Evolutionary conservation across 2,329 filamentous ascomycete genomes (phyloP).

Genomic region (Penicillium sp.): DNA sequence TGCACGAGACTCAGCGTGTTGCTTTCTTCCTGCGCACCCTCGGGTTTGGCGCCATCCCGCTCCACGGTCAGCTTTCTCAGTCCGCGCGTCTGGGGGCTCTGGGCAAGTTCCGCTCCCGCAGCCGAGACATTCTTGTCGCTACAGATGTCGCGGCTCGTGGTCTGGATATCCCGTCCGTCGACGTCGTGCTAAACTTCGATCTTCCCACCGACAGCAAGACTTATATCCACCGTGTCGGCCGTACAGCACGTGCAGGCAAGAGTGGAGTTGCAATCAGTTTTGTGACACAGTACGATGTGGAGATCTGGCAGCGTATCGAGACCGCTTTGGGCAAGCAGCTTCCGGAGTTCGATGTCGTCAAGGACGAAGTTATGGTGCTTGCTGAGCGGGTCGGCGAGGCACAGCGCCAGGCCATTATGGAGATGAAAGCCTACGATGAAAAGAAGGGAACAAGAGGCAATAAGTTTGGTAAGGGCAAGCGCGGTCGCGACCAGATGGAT

Average conservation of each 20-base stretch:
- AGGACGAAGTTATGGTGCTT: conserved; percentile 83
- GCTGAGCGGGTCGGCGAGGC: conserved; percentile 74
- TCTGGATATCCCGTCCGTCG: conserved; percentile 88
- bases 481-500: conserved; percentile 65
- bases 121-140: conserved; percentile 78
- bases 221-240: conserved; percentile 83
- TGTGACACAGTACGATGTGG: conserved; percentile 83
- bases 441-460: conserved; percentile 52
- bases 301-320: conserved; percentile 77
- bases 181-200: conserved; percentile 81
- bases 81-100: conserved; percentile 79
- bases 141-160: conserved; percentile 92
- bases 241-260: conserved; percentile 82
- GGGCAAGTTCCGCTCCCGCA: conserved; percentile 78
- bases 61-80: conserved; percentile 89
- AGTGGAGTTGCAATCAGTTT: conserved; percentile 74
- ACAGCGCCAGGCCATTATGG: conserved; percentile 69
- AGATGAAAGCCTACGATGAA: conserved; percentile 79
- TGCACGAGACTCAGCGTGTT: conserved; percentile 82
- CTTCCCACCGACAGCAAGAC: conserved; percentile 81
- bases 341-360: conserved; percentile 62
- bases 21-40: conserved; percentile 77
- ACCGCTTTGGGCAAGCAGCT: conserved; percentile 74
- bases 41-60: conserved; percentile 83
- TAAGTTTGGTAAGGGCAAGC: conserved; percentile 53